A percentile compares a stretch with the other conserved stretches of the same genome.
These are phyloP conservation scores for Osmanthus fragrans DNA, from an alignment of 257 asterid species.

Conservation along the genomic window DNA sequence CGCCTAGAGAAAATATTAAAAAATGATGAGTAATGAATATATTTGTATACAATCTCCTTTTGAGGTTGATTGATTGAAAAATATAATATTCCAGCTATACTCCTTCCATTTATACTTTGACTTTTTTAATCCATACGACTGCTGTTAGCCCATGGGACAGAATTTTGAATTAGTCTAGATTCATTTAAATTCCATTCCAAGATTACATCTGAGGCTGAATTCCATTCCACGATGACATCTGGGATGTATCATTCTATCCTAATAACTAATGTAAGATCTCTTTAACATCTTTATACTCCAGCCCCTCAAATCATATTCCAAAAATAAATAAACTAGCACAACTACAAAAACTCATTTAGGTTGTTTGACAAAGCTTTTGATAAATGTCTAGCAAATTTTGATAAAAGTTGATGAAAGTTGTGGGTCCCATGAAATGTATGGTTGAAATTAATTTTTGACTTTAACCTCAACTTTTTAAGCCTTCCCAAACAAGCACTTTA, in stretches of 20 bases:
- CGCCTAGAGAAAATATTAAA: slow-evolving; percentile 44
- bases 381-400: no score
- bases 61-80: background rate
- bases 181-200: background rate
- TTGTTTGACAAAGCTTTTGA: no score
- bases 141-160: background rate
- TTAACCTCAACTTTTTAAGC: no score
- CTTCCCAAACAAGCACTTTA: no score
- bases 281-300: background rate
- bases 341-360: background rate
- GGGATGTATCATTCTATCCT: background rate
- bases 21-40: background rate
- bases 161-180: background rate
- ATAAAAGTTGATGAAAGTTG: no score
- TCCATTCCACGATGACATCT: background rate
- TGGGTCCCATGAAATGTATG: no score
- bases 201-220: background rate
- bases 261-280: background rate
- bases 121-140: background rate
- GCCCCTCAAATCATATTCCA: background rate
- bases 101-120: background rate
- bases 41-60: background rate
- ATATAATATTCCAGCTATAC: background rate
- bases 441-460: no score
- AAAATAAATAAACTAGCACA: no score